Conservation (phyloP, 371 early-diverging fungal genomes). For the Mortierella sp. region DNA sequence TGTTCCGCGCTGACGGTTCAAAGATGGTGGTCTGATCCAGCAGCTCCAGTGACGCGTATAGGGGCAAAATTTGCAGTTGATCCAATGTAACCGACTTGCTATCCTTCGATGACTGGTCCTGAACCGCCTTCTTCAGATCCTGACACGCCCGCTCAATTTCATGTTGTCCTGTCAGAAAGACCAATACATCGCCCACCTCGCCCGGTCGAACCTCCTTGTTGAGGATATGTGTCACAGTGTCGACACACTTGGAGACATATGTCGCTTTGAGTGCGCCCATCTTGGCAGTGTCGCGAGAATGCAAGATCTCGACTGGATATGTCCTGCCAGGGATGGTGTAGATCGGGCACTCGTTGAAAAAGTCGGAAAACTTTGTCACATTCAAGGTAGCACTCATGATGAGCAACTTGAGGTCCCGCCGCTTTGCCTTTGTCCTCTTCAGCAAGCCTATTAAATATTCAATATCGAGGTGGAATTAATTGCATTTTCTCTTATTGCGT, state of each 20-base stretch:
- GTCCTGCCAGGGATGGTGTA: slow-evolving; percentile 89
- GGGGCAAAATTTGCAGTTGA: slow-evolving; percentile 83
- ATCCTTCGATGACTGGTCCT: slow-evolving; percentile 63
- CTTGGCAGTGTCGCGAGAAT: slow-evolving; percentile 67
- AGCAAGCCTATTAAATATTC: slow-evolving; percentile 21
- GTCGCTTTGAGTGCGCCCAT: slow-evolving; percentile 75
- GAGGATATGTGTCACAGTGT: slow-evolving; percentile 86
- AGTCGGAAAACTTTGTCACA: slow-evolving; percentile 80
- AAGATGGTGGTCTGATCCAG: slow-evolving; percentile 94
- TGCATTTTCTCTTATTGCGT: background rate
- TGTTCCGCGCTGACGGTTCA: slow-evolving; percentile 84
- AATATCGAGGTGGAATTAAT: too few relatives aligned
- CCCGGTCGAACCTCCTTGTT: slow-evolving; percentile 64
- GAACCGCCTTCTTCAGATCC: slow-evolving; percentile 40
- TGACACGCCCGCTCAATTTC: slow-evolving; percentile 86
- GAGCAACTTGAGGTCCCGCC: slow-evolving; percentile 75
- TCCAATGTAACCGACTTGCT: slow-evolving; percentile 2
- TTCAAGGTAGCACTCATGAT: slow-evolving; percentile 91
- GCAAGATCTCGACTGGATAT: slow-evolving; percentile 82
- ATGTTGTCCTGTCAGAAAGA: slow-evolving; percentile 93
- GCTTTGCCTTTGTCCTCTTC: slow-evolving; percentile 42
- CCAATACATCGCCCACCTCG: slow-evolving; percentile 81
- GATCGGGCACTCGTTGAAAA: slow-evolving; percentile 84
- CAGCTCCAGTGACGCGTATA: slow-evolving; percentile 93
- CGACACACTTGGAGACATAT: slow-evolving; percentile 78